A percentile compares a stretch with the other conserved stretches of the same genome.
phyloP scores from a whole-genome alignment of 768 basidiomycete species.

The Kwoniella sp. region DNA sequence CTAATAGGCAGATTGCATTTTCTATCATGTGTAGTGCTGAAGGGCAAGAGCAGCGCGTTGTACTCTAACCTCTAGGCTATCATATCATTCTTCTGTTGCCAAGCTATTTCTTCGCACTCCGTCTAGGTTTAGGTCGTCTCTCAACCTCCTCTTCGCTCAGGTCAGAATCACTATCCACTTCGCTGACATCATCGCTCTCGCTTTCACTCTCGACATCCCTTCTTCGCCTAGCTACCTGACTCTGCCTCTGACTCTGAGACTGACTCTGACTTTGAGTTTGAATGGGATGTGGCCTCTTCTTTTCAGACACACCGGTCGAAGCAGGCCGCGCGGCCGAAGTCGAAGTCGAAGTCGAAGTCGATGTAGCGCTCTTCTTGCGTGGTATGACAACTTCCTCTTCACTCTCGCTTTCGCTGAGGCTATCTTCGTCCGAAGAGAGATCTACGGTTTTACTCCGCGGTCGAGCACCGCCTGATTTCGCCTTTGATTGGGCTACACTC shows the following conservation, averaged over 20 bases:
- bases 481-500: background rate
- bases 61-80: too few relatives aligned
- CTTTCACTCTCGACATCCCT: background rate
- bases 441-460: background rate
- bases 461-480: background rate
- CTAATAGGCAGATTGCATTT: too few relatives aligned
- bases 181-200: background rate
- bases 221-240: background rate
- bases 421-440: slow-evolving; percentile 3
- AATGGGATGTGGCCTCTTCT: slow-evolving; percentile 7
- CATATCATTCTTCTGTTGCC: too few relatives aligned
- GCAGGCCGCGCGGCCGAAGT: background rate
- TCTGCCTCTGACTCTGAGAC: background rate
- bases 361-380: background rate
- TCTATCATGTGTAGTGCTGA: too few relatives aligned
- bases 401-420: background rate
- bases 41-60: too few relatives aligned
- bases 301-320: background rate
- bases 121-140: background rate
- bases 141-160: slow-evolving; percentile 4
- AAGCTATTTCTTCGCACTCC: background rate
- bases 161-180: slow-evolving; percentile 5
- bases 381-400: background rate
- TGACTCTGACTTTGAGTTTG: background rate
- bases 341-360: background rate